Percentiles rank a stretch among this genome's conserved stretches.
Evolutionary conservation across 768 basidiomycete genomes (phyloP).

Genomic region (Fibroporia radiculosa): DNA sequence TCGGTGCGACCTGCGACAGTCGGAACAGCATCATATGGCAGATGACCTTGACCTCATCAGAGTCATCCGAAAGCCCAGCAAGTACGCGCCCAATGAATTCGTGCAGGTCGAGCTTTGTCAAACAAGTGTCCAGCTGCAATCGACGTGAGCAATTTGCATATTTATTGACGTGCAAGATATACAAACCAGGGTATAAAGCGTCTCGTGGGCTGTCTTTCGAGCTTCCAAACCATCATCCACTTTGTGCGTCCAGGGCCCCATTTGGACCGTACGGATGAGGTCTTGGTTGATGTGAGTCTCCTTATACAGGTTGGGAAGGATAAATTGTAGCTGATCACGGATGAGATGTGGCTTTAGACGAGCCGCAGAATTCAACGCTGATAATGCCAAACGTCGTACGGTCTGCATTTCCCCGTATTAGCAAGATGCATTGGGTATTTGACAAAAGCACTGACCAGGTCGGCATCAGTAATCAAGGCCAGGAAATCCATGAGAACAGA

Average conservation of each 20-base stretch:
- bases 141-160: not conserved
- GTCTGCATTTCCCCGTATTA: conserved; percentile 39
- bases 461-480: conserved; percentile 79
- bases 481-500: conserved; percentile 88
- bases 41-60: conserved; percentile 95
- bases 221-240: conserved; percentile 96
- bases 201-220: conserved; percentile 95
- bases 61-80: conserved; percentile 77
- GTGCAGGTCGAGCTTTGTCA: conserved; percentile 79
- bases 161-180: not conserved
- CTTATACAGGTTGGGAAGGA: conserved; percentile 79
- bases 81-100: conserved; percentile 79
- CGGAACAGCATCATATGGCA: conserved; percentile 94
- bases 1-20: conserved; percentile 78
- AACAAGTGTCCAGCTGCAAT: conserved; percentile 79
- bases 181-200: conserved; percentile 88
- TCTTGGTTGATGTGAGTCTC: conserved; percentile 77
- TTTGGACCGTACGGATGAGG: conserved; percentile 85
- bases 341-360: conserved; percentile 92
- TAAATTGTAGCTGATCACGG: conserved; percentile 66
- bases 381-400: conserved; percentile 84
- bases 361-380: conserved; percentile 89
- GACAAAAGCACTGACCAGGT: conserved; percentile 52
- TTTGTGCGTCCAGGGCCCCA: conserved; percentile 97
- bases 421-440: not conserved